A percentile compares a stretch with the other conserved stretches of the same genome.
phyloP scores from a whole-genome alignment of 139 green algal species.

The Chlamydomonas incerta region DNA sequence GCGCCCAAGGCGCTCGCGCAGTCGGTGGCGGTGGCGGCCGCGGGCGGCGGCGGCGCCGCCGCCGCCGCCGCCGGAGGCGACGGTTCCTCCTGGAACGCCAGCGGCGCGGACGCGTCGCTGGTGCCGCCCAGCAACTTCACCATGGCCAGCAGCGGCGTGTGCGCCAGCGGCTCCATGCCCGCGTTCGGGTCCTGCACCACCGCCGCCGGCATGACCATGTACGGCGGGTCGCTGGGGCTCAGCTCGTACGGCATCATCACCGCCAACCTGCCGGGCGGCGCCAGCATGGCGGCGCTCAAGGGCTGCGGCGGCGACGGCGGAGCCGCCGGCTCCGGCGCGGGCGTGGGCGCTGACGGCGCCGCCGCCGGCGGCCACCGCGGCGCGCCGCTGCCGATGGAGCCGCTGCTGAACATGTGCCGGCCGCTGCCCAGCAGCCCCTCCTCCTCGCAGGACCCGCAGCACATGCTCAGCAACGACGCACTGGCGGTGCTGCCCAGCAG shows the following conservation, averaged over 20 bases:
- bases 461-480: no score
- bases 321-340: neutral
- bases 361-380: neutral
- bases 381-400: neutral
- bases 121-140: neutral
- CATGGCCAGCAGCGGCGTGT: neutral
- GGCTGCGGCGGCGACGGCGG: no score
- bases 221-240: neutral
- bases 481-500: no score
- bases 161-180: neutral
- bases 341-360: neutral
- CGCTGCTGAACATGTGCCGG: constrained; percentile 14
- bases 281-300: no score
- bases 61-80: neutral
- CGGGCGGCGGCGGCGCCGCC: neutral
- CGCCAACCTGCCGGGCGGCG: no score
- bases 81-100: neutral
- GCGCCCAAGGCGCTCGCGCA: constrained; percentile 18
- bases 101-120: constrained; percentile 6
- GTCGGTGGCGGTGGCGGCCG: neutral
- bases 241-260: neutral
- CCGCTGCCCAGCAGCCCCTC: constrained; percentile 14
- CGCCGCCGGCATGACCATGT: neutral
- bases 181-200: neutral
- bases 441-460: neutral